Conservation (phyloP, 805 yeast genomes). For the Spencermartinsiella europaea region DNA sequence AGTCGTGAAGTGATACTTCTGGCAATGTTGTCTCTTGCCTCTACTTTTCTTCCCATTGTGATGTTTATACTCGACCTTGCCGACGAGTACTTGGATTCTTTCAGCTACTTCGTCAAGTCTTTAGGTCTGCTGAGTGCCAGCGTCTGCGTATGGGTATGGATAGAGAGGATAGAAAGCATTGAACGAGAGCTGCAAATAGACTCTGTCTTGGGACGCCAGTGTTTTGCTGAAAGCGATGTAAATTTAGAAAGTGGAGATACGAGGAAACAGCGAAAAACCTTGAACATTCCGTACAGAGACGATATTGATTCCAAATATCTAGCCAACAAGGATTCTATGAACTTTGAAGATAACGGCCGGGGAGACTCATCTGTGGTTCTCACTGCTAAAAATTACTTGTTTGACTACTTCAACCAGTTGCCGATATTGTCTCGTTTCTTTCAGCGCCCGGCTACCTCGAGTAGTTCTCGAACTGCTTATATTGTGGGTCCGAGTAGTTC, state of each 20-base stretch:
- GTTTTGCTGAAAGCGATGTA: constrained; percentile 12
- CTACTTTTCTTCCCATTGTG: constrained; percentile 16
- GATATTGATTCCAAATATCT: too few species aligned
- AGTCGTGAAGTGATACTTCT: constrained; percentile 6
- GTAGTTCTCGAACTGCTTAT: constrained; percentile 14
- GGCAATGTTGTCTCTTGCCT: constrained; percentile 15
- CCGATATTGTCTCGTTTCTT: constrained; percentile 1
- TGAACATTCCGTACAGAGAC: too few species aligned
- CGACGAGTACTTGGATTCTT: constrained; percentile 12
- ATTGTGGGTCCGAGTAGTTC: constrained; percentile 3
- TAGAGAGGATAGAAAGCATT: constrained; percentile 17
- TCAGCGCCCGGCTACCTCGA: constrained; percentile 14
- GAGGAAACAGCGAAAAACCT: too few species aligned
- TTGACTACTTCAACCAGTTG: background rate
- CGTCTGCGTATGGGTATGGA: constrained; percentile 20
- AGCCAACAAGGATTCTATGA: too few species aligned
- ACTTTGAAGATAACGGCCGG: too few species aligned
- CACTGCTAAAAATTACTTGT: too few species aligned
- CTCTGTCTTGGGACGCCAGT: constrained; percentile 21
- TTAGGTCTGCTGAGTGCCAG: constrained; percentile 14
- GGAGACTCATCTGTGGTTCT: too few species aligned
- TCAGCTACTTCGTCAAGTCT: constrained; percentile 14
- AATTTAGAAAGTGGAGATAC: background rate
- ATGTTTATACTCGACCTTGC: constrained; percentile 21
- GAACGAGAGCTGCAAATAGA: constrained; percentile 12